Evolutionary conservation across 768 basidiomycete species (phyloP), one percentile per base, ranked within the genome.

Genomic region (Termitomyces sp.): DNA sequence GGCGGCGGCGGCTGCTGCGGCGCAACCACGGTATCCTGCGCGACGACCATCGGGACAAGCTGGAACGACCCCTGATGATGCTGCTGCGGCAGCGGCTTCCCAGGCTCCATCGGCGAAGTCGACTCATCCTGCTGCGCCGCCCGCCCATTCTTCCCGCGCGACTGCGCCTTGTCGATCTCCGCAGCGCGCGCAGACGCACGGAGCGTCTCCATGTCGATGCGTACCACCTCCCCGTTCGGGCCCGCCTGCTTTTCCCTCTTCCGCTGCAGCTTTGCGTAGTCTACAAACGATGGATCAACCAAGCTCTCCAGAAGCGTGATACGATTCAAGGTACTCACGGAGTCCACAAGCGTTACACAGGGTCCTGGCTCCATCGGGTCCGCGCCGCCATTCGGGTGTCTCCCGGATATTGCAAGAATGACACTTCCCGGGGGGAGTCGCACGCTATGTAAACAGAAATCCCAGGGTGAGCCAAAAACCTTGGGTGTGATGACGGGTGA

Each of bases 391-490:
- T 70, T 93, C 91, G n/a, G 91, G 91, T 4, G 91, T 93, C 69
- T 93, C 91, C 59, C 87, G 79, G 57, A 91, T 92, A 73, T 91
- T 89, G 70, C 91, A 93, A 35, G 91, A 91, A 72, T 92, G 89
- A 66, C 91, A 93, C 68, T 92, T 91, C 10, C 90, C 90, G 5
- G 91, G 91, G 18, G 91, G 91, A 40, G 87, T 90, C 47, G 91
- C 89, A 64, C 91, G 85, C 91, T 93, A 74, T 54, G 65, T 68
- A 68, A 68, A 75, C 69, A 62, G n/a, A n/a, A n/a, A 73, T 70
- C 61, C 51, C 54, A 64, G 52, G 66, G 53, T 72, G 63, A 60
- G 56, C 58, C 56, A 61, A 26, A 55, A 50, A 54, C 20, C 35
- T 32, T 30, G 20, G 50, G 50, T n/a, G 26, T 41, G 40, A 58